These are phyloP conservation scores for Tuber magnatum DNA, from an alignment of 495 filamentous ascomycete genomes.

Conservation along the genomic window DNA sequence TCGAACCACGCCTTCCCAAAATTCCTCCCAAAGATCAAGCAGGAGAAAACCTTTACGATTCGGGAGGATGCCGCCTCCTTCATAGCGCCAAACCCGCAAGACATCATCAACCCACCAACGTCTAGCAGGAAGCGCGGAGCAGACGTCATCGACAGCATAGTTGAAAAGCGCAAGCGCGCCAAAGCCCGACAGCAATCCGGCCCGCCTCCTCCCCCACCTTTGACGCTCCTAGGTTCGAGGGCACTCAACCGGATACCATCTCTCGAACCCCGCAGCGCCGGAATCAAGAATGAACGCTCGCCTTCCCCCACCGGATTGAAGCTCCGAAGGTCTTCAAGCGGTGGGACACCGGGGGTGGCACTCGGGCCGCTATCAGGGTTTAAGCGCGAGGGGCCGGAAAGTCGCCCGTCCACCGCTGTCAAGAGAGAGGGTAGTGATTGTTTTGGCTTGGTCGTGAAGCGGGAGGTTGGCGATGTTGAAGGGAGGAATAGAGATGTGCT, in stretches of 20 bases:
- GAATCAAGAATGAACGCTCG: slow-evolving; percentile 24
- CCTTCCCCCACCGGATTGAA: slow-evolving; percentile 15
- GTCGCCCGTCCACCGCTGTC: neutral
- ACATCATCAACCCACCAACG: slow-evolving; percentile 32
- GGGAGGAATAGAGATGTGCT: slow-evolving; percentile 22
- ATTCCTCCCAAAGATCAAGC: slow-evolving; percentile 22
- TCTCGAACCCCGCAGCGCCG: slow-evolving; percentile 1
- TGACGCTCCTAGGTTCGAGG: slow-evolving; percentile 22
- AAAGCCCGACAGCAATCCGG: slow-evolving; percentile 15
- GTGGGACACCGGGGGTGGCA: neutral
- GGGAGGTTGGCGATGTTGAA: slow-evolving; percentile 28
- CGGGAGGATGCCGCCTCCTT: slow-evolving; percentile 16
- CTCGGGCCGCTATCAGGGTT: neutral
- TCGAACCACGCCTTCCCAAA: slow-evolving; percentile 33
- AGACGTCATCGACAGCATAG: slow-evolving; percentile 33
- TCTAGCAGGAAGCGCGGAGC: slow-evolving; percentile 36
- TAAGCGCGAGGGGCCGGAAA: neutral
- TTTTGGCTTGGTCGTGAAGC: slow-evolving; percentile 6
- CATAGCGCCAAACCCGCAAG: slow-evolving; percentile 38
- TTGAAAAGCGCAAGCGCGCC: slow-evolving; percentile 32
- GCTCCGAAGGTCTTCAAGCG: neutral
- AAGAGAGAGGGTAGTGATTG: neutral
- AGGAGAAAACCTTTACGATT: slow-evolving; percentile 6
- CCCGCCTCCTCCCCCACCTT: slow-evolving; percentile 17
- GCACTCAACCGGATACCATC: slow-evolving; percentile 17